Evolutionary conservation across 352 stramenopile species (phyloP), one percentile per base, ranked within the genome.

Genomic region (Pythium myriotylum): DNA sequence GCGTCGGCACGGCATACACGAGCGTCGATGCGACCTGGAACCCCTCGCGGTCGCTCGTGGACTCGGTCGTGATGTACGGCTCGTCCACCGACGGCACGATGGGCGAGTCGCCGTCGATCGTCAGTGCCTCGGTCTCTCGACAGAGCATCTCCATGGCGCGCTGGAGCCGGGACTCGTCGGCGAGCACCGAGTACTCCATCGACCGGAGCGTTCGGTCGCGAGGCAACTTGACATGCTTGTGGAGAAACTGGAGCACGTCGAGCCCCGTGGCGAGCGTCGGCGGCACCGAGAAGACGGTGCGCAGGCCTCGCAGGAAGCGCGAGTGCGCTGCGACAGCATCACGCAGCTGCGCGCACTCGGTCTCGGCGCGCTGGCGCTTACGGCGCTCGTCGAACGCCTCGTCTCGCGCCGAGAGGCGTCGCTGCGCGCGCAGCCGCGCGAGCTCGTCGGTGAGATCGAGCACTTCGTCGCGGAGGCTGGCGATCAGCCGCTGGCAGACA

Each of bases 1-100:
- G 45, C n/a, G 69, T 76, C 32, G 76, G 69, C 45, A 80, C 68
- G 24, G 69, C 62, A 45, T 72, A 80, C 42, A 76, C 62, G 12
- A 58, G 52, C 1, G 54, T 66, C 24, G 68, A 71, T 3, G 59
- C 74, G 22, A 59, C 40, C 9, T 32, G 24, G 19, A 59, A 59
- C 16, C 52, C 52, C 12, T 5, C 29, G 7, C 27, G 27, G 27
- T 54, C 47, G 20, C 26, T 54, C 16, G 24, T 29, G 17, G 24
- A 32, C n/a, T 54, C 29, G 47, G 47, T 54, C 47, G 17, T 59
- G 24, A 50, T 59, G 17, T 14, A 50, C 16, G 52, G 52, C 1
- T 35, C 9, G 10, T 29, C 9, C n/a, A 41, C 5, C 17, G 35
- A 45, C 9, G 32, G 19, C 27, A 55, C 33, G 12, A 43, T 2